These are phyloP conservation scores for Canavalia gladiata DNA, from an alignment of 306 rosid genomes.

Conservation along the genomic window DNA sequence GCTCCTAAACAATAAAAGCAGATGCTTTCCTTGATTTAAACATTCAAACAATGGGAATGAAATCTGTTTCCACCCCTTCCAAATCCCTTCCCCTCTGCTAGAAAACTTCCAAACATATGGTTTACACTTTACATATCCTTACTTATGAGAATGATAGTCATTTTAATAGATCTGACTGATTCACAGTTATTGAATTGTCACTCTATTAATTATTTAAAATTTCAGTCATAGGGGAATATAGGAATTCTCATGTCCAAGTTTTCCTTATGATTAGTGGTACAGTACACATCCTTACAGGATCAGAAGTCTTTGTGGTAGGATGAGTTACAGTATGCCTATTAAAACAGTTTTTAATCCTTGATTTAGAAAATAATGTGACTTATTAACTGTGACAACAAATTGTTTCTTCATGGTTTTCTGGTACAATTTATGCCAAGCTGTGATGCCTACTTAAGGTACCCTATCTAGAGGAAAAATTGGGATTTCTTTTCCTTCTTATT, in stretches of 20 bases:
- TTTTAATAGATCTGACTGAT: slow-evolving; percentile 35
- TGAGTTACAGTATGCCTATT: neutral
- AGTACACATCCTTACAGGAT: neutral
- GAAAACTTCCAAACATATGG: neutral
- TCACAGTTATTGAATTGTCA: slow-evolving; percentile 13
- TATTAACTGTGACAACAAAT: slow-evolving; percentile 8
- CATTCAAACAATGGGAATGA: neutral
- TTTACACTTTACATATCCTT: neutral
- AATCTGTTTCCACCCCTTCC: neutral
- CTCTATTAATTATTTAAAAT: slow-evolving; percentile 29
- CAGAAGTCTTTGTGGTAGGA: neutral
- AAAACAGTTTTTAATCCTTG: neutral
- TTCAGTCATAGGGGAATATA: neutral
- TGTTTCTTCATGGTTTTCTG: neutral
- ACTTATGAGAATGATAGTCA: neutral
- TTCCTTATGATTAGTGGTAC: neutral
- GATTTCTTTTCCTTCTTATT: slow-evolving; percentile 12
- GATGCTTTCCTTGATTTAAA: slow-evolving; percentile 1
- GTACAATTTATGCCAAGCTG: slow-evolving; percentile 15
- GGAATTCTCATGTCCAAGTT: slow-evolving; percentile 29
- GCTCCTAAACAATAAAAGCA: slow-evolving; percentile 18
- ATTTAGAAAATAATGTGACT: neutral
- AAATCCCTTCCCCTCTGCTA: neutral
- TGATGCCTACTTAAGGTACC: neutral
- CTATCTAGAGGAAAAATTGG: slow-evolving; percentile 7